Evolutionary conservation across 257 asterid genomes (phyloP).

Genomic region (Ajuga chamaepitys): DNA sequence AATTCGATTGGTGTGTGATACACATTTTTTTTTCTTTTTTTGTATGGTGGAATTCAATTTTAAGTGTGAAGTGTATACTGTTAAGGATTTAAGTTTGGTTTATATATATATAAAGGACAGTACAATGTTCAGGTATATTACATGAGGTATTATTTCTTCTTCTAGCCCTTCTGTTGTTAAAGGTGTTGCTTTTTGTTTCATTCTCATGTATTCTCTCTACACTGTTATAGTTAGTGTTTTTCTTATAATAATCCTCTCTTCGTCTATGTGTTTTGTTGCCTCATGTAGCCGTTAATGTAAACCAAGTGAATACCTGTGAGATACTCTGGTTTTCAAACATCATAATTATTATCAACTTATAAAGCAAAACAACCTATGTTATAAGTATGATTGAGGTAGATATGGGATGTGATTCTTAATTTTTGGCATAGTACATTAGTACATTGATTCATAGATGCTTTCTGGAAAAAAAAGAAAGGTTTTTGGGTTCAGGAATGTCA

Average conservation of each 20-base stretch:
- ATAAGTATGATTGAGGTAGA: neutral
- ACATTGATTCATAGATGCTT: neutral
- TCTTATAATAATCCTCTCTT: neutral
- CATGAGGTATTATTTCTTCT: neutral
- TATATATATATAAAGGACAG: neutral
- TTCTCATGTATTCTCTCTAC: neutral
- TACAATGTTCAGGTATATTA: neutral
- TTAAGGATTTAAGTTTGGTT: neutral
- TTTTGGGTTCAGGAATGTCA: neutral
- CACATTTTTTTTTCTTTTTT: no score
- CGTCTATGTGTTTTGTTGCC: neutral
- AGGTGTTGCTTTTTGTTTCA: neutral
- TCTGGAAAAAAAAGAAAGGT: neutral
- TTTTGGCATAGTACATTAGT: neutral
- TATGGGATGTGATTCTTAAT: neutral
- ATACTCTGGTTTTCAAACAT: no score
- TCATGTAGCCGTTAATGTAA: neutral
- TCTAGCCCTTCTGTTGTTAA: no score
- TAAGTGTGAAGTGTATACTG: neutral
- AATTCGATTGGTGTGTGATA: no score
- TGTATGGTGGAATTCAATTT: neutral
- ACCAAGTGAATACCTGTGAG: no score
- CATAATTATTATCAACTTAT: neutral
- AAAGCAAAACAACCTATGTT: neutral
- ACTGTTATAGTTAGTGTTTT: neutral